Evolutionary conservation across 2,329 filamentous ascomycete genomes (phyloP).

Genomic region (Phialemonium atrogriseum): DNA sequence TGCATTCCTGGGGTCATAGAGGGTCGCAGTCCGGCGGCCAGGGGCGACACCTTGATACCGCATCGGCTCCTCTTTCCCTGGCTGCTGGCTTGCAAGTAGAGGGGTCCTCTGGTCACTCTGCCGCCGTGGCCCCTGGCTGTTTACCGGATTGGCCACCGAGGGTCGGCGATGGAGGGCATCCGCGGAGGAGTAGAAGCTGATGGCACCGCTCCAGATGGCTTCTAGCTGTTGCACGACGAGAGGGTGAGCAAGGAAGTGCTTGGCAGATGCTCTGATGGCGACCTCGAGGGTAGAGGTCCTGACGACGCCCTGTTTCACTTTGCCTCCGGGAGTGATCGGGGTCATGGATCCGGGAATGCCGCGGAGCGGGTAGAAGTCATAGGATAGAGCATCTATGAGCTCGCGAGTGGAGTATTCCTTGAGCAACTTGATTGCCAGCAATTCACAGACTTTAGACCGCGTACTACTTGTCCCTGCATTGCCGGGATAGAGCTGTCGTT

Average conservation of each 20-base stretch:
- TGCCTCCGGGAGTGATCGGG: conserved; percentile 29
- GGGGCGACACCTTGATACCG: conserved; percentile 17
- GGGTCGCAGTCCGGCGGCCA: conserved; percentile 65
- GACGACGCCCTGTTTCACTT: conserved; percentile 49
- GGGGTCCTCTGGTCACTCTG: conserved; percentile 41
- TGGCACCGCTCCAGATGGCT: conserved; percentile 92
- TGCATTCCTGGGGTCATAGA: conserved; percentile 86
- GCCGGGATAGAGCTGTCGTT: conserved; percentile 71
- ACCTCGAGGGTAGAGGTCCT: conserved; percentile 88
- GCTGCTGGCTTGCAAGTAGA: conserved; percentile 34
- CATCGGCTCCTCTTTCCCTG: conserved; percentile 19
- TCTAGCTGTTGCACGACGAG: conserved; percentile 92
- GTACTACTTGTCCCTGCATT: conserved; percentile 80
- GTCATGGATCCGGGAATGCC: conserved; percentile 51
- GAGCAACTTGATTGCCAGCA: conserved; percentile 80
- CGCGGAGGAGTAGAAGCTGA: conserved; percentile 85
- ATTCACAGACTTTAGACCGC: conserved; percentile 79
- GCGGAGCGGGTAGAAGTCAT: conserved; percentile 90
- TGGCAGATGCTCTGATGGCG: conserved; percentile 85
- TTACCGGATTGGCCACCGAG: conserved; percentile 15
- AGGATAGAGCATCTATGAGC: conserved; percentile 87
- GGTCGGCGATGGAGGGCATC: conserved; percentile 69
- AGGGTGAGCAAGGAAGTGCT: conserved; percentile 85
- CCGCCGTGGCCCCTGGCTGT: conserved; percentile 16
- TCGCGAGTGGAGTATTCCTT: conserved; percentile 86